phyloP scores from a whole-genome alignment of 768 basidiomycete species.

The Kondoa subrosea region DNA sequence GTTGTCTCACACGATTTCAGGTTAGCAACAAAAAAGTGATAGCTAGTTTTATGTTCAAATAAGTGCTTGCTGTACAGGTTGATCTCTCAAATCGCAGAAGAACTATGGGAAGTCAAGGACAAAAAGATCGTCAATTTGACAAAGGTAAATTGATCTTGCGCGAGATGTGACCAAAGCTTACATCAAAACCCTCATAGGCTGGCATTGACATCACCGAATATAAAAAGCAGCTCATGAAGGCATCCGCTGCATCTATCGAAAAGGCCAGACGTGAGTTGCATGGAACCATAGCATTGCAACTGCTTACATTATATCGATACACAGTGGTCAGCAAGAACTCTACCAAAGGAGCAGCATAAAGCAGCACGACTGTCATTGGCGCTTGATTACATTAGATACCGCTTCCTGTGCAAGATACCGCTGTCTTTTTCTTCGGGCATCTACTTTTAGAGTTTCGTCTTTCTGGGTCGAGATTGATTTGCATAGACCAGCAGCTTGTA shows the following conservation, averaged over 20 bases:
- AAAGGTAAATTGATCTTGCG: too few species aligned
- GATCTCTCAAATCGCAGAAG: slow-evolving; percentile 93
- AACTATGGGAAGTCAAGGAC: slow-evolving; percentile 96
- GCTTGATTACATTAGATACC: background rate
- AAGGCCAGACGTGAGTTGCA: slow-evolving; percentile 16
- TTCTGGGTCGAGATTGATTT: too few species aligned
- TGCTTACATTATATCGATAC: background rate
- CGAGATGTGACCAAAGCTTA: too few species aligned
- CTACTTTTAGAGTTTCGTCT: too few species aligned
- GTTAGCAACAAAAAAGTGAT: slow-evolving; percentile 25
- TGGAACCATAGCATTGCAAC: background rate
- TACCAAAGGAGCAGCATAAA: background rate
- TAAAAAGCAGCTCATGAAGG: slow-evolving; percentile 42
- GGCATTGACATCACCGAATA: slow-evolving; percentile 86
- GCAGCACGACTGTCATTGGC: background rate
- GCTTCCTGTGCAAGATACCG: too few species aligned
- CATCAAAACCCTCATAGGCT: too few species aligned
- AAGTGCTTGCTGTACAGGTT: slow-evolving; percentile 38
- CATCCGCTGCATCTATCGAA: slow-evolving; percentile 16
- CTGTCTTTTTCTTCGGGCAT: too few species aligned
- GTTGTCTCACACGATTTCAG: slow-evolving; percentile 99
- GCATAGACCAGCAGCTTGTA: too few species aligned
- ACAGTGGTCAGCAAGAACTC: slow-evolving; percentile 5
- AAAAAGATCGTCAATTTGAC: slow-evolving; percentile 84
- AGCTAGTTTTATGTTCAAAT: background rate